These are phyloP conservation scores for Phytophthora pluvialis DNA, from an alignment of 352 stramenopile species.

Conservation along the genomic window DNA sequence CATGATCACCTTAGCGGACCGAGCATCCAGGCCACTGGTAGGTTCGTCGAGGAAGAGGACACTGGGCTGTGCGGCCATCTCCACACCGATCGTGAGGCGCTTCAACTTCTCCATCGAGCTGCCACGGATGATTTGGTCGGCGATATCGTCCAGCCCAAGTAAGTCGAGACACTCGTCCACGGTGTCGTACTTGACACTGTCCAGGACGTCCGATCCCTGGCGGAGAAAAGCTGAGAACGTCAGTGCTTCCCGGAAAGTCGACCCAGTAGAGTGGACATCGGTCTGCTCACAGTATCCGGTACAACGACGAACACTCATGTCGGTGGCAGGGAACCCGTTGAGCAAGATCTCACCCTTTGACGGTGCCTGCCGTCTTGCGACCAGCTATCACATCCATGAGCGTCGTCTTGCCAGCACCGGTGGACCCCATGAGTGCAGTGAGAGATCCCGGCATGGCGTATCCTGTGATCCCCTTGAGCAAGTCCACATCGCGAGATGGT, in stretches of 20 bases:
- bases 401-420: conserved; percentile 93
- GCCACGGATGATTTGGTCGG: conserved; percentile 71
- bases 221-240: conserved; percentile 92
- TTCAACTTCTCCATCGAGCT: conserved; percentile 69
- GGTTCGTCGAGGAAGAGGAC: conserved; percentile 93
- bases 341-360: conserved; percentile 73
- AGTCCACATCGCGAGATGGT: conserved; percentile 38
- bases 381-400: conserved; percentile 95
- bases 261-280: conserved; percentile 90
- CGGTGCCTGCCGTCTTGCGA: conserved; percentile 84
- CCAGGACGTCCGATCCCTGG: conserved; percentile 44
- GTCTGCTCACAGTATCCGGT: conserved; percentile 89
- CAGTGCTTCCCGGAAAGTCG: conserved; percentile 92
- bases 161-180: conserved; percentile 66
- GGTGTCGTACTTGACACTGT: conserved; percentile 53
- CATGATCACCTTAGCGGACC: conserved; percentile 88
- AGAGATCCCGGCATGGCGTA: conserved; percentile 61
- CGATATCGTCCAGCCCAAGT: conserved; percentile 61
- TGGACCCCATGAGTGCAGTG: conserved; percentile 76
- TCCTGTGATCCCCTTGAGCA: conserved; percentile 69
- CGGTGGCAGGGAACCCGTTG: conserved; percentile 58
- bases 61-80: conserved; percentile 88
- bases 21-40: conserved; percentile 90
- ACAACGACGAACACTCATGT: conserved; percentile 60
- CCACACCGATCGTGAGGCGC: conserved; percentile 88